Evolutionary conservation across 2,329 filamentous ascomycete species (phyloP).

Genomic region (Penicillium occitanis): DNA sequence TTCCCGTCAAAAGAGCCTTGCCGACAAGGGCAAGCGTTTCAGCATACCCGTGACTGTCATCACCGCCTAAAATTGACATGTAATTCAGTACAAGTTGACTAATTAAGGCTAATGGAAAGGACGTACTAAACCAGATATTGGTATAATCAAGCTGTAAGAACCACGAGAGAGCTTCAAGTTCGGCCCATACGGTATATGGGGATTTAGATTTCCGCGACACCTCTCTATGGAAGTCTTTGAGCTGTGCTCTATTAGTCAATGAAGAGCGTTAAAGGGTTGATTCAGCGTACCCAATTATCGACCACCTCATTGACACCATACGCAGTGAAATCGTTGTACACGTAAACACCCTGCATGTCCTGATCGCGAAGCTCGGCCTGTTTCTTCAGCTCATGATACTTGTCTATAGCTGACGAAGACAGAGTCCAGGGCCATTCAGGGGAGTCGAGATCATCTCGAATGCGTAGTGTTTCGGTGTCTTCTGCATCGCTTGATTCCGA

Average conservation of each 20-base stretch:
- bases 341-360: conserved; percentile 8
- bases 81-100: neutral
- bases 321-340: conserved; percentile 18
- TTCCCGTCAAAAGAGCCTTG: conserved; percentile 17
- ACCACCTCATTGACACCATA: conserved; percentile 15
- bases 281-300: conserved; percentile 16
- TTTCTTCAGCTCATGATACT: conserved; percentile 5
- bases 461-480: neutral
- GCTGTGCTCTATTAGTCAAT: conserved; percentile 13
- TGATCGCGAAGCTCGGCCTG: conserved; percentile 13
- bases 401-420: conserved; percentile 1
- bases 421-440: conserved; percentile 14
- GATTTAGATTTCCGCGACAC: neutral
- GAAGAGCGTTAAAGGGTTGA: neutral
- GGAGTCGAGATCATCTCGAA: neutral
- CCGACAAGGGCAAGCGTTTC: conserved; percentile 16
- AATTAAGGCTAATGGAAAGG: neutral
- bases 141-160: conserved; percentile 16
- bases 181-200: conserved; percentile 17
- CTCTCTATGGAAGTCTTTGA: conserved; percentile 15
- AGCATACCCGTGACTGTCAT: conserved; percentile 11
- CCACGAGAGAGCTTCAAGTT: conserved; percentile 12
- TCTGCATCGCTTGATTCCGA: neutral
- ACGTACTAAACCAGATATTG: conserved; percentile 17
- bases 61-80: conserved; percentile 2